These are phyloP conservation scores for Angophora floribunda DNA, from an alignment of 345 rosid genomes.

Conservation along the genomic window DNA sequence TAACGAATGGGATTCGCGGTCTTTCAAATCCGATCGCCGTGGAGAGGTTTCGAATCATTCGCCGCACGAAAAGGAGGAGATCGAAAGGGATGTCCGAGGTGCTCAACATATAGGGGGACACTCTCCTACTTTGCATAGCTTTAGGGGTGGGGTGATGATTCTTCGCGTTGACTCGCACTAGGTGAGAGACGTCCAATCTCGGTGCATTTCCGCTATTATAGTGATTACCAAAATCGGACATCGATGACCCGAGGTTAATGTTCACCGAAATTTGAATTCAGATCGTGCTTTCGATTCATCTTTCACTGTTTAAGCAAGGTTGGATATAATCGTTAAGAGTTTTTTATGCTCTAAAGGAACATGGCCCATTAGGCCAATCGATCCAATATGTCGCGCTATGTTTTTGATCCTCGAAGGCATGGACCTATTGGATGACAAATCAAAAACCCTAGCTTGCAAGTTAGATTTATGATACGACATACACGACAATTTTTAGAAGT, in stretches of 20 bases:
- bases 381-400: background rate
- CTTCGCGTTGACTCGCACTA: background rate
- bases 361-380: background rate
- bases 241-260: background rate
- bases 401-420: rapidly evolving
- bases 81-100: background rate
- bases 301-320: background rate
- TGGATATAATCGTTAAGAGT: background rate
- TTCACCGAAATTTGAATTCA: background rate
- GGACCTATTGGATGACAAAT: background rate
- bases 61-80: background rate
- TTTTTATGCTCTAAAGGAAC: no score
- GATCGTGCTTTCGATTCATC: background rate
- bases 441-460: background rate
- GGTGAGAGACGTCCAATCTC: background rate
- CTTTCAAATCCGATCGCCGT: no score
- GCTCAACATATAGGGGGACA: background rate
- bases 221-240: background rate
- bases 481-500: no score
- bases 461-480: no score
- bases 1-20: no score
- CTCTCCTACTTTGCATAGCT: background rate
- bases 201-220: background rate
- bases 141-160: background rate
- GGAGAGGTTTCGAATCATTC: background rate